These are phyloP conservation scores for Aspergillus felis DNA, from an alignment of 2,329 filamentous ascomycete species.

Conservation along the genomic window DNA sequence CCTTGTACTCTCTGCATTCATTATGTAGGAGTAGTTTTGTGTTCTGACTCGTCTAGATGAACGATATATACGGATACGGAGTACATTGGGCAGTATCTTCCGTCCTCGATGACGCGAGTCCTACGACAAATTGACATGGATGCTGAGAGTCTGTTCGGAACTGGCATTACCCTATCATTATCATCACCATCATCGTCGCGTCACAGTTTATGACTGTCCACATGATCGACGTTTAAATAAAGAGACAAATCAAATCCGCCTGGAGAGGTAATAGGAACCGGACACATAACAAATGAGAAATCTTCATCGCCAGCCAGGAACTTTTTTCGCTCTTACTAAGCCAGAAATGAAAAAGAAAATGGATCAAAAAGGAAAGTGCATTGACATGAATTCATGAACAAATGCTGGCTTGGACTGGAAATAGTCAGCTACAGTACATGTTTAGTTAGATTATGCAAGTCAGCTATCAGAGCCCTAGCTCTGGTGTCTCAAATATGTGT, in stretches of 20 bases:
- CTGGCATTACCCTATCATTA: background rate
- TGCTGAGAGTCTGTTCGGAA: background rate
- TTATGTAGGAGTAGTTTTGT: background rate
- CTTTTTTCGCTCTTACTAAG: background rate
- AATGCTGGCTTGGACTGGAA: background rate
- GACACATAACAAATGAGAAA: background rate
- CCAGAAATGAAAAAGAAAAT: conserved; percentile 5
- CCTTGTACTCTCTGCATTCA: background rate
- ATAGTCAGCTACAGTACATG: conserved; percentile 3
- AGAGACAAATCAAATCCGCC: background rate
- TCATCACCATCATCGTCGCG: background rate
- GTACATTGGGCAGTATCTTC: background rate
- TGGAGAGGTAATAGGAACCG: too few species aligned
- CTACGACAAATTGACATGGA: background rate
- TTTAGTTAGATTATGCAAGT: conserved; percentile 5
- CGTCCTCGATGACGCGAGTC: background rate
- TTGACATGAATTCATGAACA: background rate
- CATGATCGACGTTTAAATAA: background rate
- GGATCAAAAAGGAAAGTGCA: background rate
- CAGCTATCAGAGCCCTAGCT: conserved; percentile 4
- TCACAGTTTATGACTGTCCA: background rate
- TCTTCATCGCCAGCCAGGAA: background rate
- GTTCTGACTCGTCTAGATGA: background rate
- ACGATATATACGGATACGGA: background rate
- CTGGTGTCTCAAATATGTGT: background rate